phyloP scores from a whole-genome alignment of 2,329 filamentous ascomycete genomes.

The Colletotrichum viniferum region DNA sequence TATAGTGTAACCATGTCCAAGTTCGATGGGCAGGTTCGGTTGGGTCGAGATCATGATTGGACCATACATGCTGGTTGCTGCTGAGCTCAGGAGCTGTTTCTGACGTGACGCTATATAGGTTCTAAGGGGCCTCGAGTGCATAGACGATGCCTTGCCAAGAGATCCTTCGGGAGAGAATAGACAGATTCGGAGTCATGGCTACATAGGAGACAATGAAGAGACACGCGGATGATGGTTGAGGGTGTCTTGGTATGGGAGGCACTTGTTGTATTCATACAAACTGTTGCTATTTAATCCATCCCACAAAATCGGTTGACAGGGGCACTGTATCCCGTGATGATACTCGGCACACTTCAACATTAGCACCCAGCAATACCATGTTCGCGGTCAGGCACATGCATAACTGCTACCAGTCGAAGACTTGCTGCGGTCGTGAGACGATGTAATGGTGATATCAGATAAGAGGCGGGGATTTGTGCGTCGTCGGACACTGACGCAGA shows the following conservation, averaged over 20 bases:
- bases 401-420: background rate
- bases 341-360: background rate
- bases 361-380: background rate
- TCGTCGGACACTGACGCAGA: background rate
- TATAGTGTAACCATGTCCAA: background rate
- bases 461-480: background rate
- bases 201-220: background rate
- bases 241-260: rapidly evolving
- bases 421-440: background rate
- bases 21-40: background rate
- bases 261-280: rapidly evolving
- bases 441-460: background rate
- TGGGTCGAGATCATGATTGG: background rate
- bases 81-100: background rate
- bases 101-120: background rate
- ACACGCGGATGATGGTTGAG: background rate
- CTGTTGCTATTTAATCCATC: background rate
- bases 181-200: background rate
- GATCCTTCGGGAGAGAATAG: background rate
- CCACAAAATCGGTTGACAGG: background rate
- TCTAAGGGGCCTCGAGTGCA: background rate
- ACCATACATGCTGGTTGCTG: background rate
- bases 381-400: background rate
- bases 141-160: background rate
- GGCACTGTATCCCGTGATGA: background rate